Percentiles rank a stretch among this genome's conserved stretches.
Conservation (phyloP, 768 basidiomycete species). For the Lactarius vividus region DNA sequence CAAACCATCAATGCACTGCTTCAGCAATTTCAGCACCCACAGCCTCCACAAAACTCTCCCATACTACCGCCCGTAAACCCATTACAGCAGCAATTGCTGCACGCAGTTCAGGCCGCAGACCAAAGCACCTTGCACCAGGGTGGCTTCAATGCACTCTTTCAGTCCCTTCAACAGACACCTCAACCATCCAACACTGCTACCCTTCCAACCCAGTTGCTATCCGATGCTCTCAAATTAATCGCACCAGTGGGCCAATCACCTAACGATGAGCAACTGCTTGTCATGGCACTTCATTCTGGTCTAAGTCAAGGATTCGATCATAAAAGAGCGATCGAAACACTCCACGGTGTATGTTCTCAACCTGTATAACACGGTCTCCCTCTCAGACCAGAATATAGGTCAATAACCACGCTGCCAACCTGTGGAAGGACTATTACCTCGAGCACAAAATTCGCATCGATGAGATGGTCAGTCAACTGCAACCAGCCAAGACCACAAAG, state of each 20-base stretch:
- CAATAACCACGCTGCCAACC: conserved; percentile 49
- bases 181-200: conserved; percentile 1
- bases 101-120: conserved; percentile 5
- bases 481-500: conserved; percentile 37
- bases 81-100: conserved; percentile 5
- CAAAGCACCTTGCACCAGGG: neutral
- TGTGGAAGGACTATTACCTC: conserved; percentile 82
- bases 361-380: conserved; percentile 7
- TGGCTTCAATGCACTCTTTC: conserved; percentile 9
- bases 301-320: conserved; percentile 47
- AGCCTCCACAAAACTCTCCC: neutral
- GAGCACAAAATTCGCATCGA: conserved; percentile 65
- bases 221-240: conserved; percentile 37
- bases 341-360: conserved; percentile 55
- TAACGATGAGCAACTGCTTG: conserved; percentile 58
- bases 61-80: neutral
- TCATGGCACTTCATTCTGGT: conserved; percentile 44
- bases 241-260: conserved; percentile 48
- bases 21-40: conserved; percentile 14
- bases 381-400: conserved; percentile 32
- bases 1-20: conserved; percentile 12
- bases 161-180: conserved; percentile 10
- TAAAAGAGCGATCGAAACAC: conserved; percentile 61
- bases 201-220: conserved; percentile 16
- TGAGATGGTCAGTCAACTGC: conserved; percentile 30